Conservation (phyloP, 116 monocot genomes). For the Posidonia oceanica region DNA sequence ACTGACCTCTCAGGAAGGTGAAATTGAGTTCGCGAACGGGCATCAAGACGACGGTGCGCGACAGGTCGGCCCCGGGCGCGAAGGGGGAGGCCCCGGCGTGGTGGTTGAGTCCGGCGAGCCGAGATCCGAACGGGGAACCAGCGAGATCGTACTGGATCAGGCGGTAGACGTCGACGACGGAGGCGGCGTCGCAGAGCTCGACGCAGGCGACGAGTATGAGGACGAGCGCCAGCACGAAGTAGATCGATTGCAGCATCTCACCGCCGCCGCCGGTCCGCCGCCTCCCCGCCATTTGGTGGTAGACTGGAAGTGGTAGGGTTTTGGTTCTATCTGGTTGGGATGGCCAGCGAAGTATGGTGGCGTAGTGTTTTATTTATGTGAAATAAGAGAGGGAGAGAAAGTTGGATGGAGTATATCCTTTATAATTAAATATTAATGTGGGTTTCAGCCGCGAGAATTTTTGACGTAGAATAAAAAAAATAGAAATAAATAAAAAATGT, state of each 20-base stretch:
- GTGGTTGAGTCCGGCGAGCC: constrained; percentile 71
- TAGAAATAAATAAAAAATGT: too few relatives aligned
- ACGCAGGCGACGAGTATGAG: constrained; percentile 80
- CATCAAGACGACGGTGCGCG: constrained; percentile 56
- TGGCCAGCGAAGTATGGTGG: neutral
- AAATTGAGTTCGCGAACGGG: constrained; percentile 71
- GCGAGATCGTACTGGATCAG: constrained; percentile 94
- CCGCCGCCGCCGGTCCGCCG: constrained; percentile 18
- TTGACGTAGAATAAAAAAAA: too few relatives aligned
- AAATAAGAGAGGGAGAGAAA: too few relatives aligned
- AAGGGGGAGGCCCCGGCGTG: constrained; percentile 56
- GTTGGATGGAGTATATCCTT: too few relatives aligned
- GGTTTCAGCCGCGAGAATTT: too few relatives aligned
- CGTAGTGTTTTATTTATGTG: too few relatives aligned
- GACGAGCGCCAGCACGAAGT: constrained; percentile 42
- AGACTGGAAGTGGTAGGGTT: neutral
- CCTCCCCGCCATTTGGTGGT: constrained; percentile 20
- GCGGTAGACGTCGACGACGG: constrained; percentile 92
- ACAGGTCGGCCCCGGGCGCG: constrained; percentile 57
- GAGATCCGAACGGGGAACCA: constrained; percentile 78
- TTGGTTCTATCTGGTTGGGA: neutral
- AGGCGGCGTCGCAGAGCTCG: constrained; percentile 89
- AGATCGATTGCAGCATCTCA: constrained; percentile 42
- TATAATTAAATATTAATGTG: too few relatives aligned
- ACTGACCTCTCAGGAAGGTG: constrained; percentile 51